Evolutionary conservation across 805 yeast genomes (phyloP), one percentile per base, ranked within the genome.

Genomic region (Candida parachauliodes): DNA sequence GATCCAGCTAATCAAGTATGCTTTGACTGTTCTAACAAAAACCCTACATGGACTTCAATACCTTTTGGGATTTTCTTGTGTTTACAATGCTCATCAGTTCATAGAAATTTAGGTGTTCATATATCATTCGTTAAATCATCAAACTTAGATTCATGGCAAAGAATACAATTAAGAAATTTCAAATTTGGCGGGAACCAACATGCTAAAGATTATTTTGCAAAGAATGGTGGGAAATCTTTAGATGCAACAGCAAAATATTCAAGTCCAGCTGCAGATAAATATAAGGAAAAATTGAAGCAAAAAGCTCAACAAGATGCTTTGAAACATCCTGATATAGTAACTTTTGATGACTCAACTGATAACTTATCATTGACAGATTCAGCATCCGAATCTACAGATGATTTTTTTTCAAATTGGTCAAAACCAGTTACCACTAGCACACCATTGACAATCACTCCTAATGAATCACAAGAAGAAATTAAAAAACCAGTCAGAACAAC

Each of bases 21-120:
- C 65, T 91, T 93, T 64, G 98, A 93, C 59, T 93, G 98, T 62
- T 76, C 83, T 37, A 85, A 89, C 51, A 88, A 85, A 57, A 89
- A 89, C 59, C 98, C 98, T 25, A 88, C 98, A 0, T 93, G 98
- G 98, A 87, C 98, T 3, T 91, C 98, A 10, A 88, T 91, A 39
- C 96, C 98, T 10, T 91, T 87, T 62, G 98, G 97, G 39, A 85
- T 89, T 36, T 76, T 89, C 58, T 67, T 93, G 42, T 93, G 98
- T 68, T 73, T 89, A 43, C 95, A 93, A 60, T 93, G 98, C 62
- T 85, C 96, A 37, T 89, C 98, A 3, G 88, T 84, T 36, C 98
- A 93, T 68, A 79, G 98, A 62, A 88, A 88, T 60, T 64, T 93
- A 65, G 98, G 98, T 42, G 97, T 89, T 26, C 98, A 93, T 60